Percentiles rank a stretch among this genome's conserved stretches.
These are phyloP conservation scores for Pleurotus djamor DNA, from an alignment of 768 basidiomycete genomes.

Conservation along the genomic window DNA sequence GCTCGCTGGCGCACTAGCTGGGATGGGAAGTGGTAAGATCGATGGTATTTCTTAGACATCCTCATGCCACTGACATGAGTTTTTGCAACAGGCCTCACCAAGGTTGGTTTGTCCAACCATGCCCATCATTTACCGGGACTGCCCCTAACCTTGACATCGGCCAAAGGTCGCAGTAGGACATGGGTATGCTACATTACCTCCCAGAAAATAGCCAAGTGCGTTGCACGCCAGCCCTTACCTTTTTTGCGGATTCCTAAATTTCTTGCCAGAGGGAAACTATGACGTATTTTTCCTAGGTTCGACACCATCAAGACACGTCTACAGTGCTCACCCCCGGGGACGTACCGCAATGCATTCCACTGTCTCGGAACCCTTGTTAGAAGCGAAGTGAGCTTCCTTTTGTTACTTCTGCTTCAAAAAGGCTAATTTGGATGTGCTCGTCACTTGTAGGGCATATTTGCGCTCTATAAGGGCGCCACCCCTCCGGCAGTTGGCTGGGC, in stretches of 20 bases:
- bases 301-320: conserved; percentile 74
- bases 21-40: conserved; percentile 54
- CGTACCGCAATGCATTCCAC: conserved; percentile 60
- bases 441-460: conserved; percentile 48
- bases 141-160: not conserved
- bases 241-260: not conserved
- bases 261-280: not conserved
- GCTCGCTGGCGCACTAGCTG: conserved; percentile 54
- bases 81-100: conserved; percentile 40
- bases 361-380: conserved; percentile 54
- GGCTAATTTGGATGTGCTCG: not conserved
- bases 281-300: conserved; percentile 38
- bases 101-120: conserved; percentile 28
- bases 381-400: conserved; percentile 47
- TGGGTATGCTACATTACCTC: conserved; percentile 36
- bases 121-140: not conserved
- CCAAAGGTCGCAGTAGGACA: conserved; percentile 67
- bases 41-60: too few species aligned
- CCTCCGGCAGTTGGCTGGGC: conserved; percentile 76
- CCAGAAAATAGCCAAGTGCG: not conserved
- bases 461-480: conserved; percentile 74
- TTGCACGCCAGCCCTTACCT: not conserved
- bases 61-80: too few species aligned
- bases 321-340: conserved; percentile 66
- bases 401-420: not conserved